phyloP scores from a whole-genome alignment of 495 filamentous ascomycete species.

The Lasiosphaeriaceae sp. region DNA sequence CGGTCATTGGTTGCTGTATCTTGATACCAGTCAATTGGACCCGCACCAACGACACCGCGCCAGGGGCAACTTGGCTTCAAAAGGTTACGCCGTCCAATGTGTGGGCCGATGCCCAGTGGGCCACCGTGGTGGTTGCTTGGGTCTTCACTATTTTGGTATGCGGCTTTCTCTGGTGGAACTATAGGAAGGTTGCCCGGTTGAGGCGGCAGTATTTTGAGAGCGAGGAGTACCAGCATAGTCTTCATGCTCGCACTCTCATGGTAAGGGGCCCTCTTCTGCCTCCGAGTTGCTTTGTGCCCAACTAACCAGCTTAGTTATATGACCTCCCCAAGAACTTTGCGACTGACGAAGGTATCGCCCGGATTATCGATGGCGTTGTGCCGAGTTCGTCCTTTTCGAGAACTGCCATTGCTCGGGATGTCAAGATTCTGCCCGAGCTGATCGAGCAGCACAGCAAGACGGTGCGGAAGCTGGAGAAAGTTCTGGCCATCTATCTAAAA shows the following conservation, averaged over 20 bases:
- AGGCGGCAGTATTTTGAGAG: constrained; percentile 79
- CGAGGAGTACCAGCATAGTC: constrained; percentile 80
- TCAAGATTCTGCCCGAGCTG: constrained; percentile 77
- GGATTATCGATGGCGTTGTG: constrained; percentile 69
- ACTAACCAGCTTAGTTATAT: constrained; percentile 56
- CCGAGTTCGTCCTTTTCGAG: constrained; percentile 72
- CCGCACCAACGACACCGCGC: constrained; percentile 30
- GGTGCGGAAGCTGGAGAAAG: constrained; percentile 76
- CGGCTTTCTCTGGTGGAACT: constrained; percentile 87
- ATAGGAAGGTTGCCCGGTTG: constrained; percentile 64
- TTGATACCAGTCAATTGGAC: constrained; percentile 81
- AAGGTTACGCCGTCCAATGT: constrained; percentile 54
- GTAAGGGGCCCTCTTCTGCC: constrained; percentile 35
- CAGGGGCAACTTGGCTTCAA: constrained; percentile 51
- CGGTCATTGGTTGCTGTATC: constrained; percentile 69
- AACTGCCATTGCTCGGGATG: constrained; percentile 83
- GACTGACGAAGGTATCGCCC: constrained; percentile 81
- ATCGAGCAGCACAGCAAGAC: constrained; percentile 79
- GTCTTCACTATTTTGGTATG: constrained; percentile 70
- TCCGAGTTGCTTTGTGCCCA: neutral
- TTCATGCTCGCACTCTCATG: constrained; percentile 90
- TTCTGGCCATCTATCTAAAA: constrained; percentile 84
- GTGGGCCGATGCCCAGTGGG: constrained; percentile 63
- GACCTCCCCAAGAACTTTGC: constrained; percentile 72
- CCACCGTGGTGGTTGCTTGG: constrained; percentile 77